Evolutionary conservation across 1,284 basidiomycete genomes (phyloP), one percentile per base, ranked within the genome.

Genomic region (Cryptococcus hybrid): DNA sequence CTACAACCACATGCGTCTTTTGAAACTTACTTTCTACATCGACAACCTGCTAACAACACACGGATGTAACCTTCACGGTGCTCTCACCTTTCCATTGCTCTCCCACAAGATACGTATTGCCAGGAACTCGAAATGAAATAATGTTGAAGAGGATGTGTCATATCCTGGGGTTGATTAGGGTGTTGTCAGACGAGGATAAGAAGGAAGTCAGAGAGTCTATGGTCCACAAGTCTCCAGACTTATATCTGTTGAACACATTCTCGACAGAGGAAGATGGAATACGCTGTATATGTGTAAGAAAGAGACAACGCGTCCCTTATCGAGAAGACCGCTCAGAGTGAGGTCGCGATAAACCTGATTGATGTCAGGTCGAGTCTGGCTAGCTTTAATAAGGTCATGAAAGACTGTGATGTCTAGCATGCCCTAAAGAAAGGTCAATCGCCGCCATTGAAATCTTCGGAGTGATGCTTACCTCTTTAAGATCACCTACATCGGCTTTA

Each of bases 81-180:
- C 90, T 93, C 54, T 89, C 87, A 2, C 96, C 95, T 7, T 94
- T 85, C 57, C 96, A 86, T 72, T 99, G 96, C 65, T 92, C n/a
- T n/a, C 18, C 94, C 9, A 97, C 87, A 4, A 99, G 86, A 69
- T 99, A 99, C 0, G 96, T 99, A 69, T 99, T 99, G 73, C 99
- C 99, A 96, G 37, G 92, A 95, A 13, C 91, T 90, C 4, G 91
- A 93, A 68, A 98, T 88, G 69, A 84, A 96, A 74, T 98, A 98
- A 59, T 96, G 89, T 5, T 86, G 83, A 8, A 97, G 79, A 0
- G 95, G 92, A 1, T 83, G 82, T 0, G 86, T 87, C 91, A 97
- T 85, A 58, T 90, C 85, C 51, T 87, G 84, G 70, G 45, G 76
- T 73, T 24, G 73, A 64, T 47, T 4, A 67, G 60, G 82, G 92